phyloP scores from a whole-genome alignment of 1,139 yeast genomes.

The Blastobotrys elegans region DNA sequence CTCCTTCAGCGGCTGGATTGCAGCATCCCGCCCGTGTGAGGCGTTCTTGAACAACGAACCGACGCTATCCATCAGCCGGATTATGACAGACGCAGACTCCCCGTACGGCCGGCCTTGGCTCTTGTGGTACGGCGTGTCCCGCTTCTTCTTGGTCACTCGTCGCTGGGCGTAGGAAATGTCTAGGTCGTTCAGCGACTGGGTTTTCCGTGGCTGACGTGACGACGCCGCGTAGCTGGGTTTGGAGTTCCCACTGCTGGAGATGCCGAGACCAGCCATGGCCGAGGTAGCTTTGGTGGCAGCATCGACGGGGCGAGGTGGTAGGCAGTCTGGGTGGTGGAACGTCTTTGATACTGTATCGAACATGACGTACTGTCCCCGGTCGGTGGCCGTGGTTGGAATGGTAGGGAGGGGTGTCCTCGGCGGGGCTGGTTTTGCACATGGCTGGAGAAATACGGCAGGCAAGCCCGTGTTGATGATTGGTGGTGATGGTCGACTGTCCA shows the following conservation, averaged over 20 bases:
- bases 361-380: neutral
- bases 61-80: conserved; percentile 1
- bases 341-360: neutral
- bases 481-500: too few relatives aligned
- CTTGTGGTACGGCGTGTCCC: conserved; percentile 3
- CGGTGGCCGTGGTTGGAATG: neutral
- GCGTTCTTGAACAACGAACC: conserved; percentile 1
- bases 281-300: neutral
- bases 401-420: too few relatives aligned
- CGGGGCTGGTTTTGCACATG: too few relatives aligned
- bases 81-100: neutral
- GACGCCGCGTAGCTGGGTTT: too few relatives aligned
- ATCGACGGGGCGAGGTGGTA: neutral
- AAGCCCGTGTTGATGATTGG: too few relatives aligned
- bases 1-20: neutral
- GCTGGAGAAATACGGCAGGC: too few relatives aligned
- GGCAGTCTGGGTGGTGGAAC: conserved; percentile 4
- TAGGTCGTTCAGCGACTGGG: neutral
- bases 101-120: conserved; percentile 11
- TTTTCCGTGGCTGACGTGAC: neutral
- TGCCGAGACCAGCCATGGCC: neutral
- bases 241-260: too few relatives aligned
- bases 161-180: neutral
- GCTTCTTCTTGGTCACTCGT: conserved; percentile 6
- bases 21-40: conserved; percentile 5